Conservation (phyloP, 2,329 filamentous ascomycete genomes). For the Pleoardoris graminearum region DNA sequence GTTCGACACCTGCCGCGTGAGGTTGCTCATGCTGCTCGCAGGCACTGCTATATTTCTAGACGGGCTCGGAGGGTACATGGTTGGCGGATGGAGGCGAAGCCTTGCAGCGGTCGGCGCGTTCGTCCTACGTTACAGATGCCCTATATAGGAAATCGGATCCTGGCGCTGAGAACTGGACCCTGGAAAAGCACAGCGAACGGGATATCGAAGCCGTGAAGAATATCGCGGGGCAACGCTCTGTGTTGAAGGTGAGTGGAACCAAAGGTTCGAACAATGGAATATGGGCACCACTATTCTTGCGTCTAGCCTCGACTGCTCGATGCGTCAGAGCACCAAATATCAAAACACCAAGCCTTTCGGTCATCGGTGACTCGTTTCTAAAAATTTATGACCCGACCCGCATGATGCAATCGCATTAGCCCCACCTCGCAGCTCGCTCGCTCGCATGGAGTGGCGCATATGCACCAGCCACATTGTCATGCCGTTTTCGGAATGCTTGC, state of each 20-base stretch:
- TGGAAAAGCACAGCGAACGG: background rate
- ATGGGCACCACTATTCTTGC: background rate
- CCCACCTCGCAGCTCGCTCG: background rate
- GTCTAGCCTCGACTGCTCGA: background rate
- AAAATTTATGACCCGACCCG: slow-evolving; percentile 36
- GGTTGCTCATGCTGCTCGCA: slow-evolving; percentile 32
- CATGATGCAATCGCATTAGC: slow-evolving; percentile 38
- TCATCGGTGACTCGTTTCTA: slow-evolving; percentile 11
- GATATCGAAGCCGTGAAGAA: background rate
- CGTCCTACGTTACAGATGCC: slow-evolving; percentile 3
- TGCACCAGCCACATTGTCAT: background rate
- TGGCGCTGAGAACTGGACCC: background rate
- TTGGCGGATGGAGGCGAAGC: slow-evolving; percentile 17
- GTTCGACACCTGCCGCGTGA: slow-evolving; percentile 57
- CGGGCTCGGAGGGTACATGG: slow-evolving; percentile 29
- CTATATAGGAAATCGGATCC: slow-evolving; percentile 6
- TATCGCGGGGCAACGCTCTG: background rate
- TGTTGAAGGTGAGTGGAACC: background rate
- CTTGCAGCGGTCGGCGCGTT: background rate
- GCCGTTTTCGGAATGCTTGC: background rate
- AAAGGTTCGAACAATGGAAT: slow-evolving; percentile 7
- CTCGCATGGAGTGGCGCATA: background rate
- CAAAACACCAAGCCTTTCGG: background rate
- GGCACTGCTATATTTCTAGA: slow-evolving; percentile 38
- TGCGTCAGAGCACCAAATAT: slow-evolving; percentile 4